These are phyloP conservation scores for Ophiostoma fasciatum DNA, from an alignment of 2,329 filamentous ascomycete genomes.

Conservation along the genomic window DNA sequence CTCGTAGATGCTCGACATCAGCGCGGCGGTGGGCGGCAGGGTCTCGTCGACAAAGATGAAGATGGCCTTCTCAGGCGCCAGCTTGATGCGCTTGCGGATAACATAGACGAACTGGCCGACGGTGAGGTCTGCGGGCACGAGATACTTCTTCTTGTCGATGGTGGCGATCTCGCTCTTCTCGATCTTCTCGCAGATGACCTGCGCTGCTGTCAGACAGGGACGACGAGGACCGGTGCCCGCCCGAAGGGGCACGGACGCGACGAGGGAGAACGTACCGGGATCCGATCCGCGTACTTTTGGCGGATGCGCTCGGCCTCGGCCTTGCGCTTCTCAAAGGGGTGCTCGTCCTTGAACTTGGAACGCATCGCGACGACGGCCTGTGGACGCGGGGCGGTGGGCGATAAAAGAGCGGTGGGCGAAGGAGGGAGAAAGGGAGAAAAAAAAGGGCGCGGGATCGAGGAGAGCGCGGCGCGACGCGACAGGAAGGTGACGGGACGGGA, in stretches of 20 bases:
- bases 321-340: slow-evolving; percentile 99
- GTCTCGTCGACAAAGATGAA: slow-evolving; percentile 99
- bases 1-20: slow-evolving; percentile 99
- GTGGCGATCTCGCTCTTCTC: slow-evolving; percentile 99
- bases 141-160: slow-evolving; percentile 99
- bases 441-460: background rate
- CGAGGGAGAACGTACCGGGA: slow-evolving; percentile 57
- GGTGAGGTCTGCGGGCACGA: slow-evolving; percentile 92
- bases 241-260: too few relatives aligned
- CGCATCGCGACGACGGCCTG: slow-evolving; percentile 59
- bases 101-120: slow-evolving; percentile 99
- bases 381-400: slow-evolving; percentile 9
- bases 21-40: slow-evolving; percentile 83
- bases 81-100: slow-evolving; percentile 99
- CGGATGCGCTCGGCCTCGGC: slow-evolving; percentile 98
- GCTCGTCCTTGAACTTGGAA: slow-evolving; percentile 99
- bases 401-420: slow-evolving; percentile 3
- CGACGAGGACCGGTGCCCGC: background rate
- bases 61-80: slow-evolving; percentile 98
- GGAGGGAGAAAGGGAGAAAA: background rate
- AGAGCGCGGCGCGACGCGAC: background rate
- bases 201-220: slow-evolving; percentile 9
- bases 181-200: slow-evolving; percentile 99
- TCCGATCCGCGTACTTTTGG: slow-evolving; percentile 96
- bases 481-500: slow-evolving; percentile 1